Conservation (phyloP, 257 asterid species). For the Nicotiana tabacum region DNA sequence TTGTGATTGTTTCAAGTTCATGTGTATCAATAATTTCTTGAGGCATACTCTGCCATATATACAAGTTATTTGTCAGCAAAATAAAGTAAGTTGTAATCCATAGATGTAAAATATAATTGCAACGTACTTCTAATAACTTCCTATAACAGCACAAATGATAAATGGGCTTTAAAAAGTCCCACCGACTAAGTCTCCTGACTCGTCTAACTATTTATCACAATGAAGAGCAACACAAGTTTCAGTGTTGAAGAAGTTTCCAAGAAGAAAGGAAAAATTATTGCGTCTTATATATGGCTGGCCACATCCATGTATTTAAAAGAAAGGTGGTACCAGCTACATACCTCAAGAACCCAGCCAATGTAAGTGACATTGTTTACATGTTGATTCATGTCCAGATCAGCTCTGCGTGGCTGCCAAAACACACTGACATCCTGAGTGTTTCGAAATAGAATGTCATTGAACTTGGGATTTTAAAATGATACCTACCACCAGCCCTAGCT, state of each 20-base stretch:
- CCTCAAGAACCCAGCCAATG: conserved; percentile 98
- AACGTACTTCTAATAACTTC: neutral
- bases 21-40: conserved; percentile 69
- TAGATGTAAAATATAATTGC: neutral
- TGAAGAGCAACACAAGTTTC: neutral
- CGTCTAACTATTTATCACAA: neutral
- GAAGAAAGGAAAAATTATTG: neutral
- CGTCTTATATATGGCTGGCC: neutral
- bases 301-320: neutral
- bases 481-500: conserved; percentile 74
- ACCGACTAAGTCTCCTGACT: neutral
- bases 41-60: conserved; percentile 70
- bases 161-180: neutral
- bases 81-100: neutral
- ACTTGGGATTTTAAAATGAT: neutral
- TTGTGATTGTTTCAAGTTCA: conserved; percentile 74
- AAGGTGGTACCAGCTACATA: conserved; percentile 20
- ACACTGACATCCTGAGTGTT: conserved; percentile 4
- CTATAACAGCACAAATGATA: neutral
- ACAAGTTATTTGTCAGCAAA: neutral
- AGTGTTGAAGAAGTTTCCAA: neutral
- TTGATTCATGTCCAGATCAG: conserved; percentile 92
- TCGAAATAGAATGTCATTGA: neutral
- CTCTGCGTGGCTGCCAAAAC: conserved; percentile 48
- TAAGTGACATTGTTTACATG: conserved; percentile 91